These are phyloP conservation scores for Solanum infundibuliforme DNA, from an alignment of 257 asterid species.

Conservation along the genomic window DNA sequence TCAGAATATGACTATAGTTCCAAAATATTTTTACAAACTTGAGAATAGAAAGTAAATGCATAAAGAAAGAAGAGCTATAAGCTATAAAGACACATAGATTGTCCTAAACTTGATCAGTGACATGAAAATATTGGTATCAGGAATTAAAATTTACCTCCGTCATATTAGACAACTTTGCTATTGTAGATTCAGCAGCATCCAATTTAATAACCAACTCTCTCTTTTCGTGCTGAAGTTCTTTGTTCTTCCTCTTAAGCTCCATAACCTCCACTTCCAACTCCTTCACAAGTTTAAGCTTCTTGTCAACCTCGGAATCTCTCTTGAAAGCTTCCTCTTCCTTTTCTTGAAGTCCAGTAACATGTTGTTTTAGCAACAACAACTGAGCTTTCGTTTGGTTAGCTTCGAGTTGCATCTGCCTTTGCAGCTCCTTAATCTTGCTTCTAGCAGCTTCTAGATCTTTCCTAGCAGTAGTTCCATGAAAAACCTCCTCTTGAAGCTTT, in stretches of 20 bases:
- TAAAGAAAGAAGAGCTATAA: neutral
- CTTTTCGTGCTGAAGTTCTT: conserved; percentile 89
- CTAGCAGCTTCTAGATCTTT: conserved; percentile 73
- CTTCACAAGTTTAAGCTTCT: conserved; percentile 64
- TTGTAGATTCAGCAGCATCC: conserved; percentile 62
- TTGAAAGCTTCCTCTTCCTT: conserved; percentile 64
- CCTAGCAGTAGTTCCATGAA: conserved; percentile 44
- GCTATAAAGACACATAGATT: neutral
- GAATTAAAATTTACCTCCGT: conserved; percentile 55
- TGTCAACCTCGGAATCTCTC: conserved; percentile 60
- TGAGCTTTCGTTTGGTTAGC: conserved; percentile 88
- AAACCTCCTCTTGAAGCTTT: conserved; percentile 80
- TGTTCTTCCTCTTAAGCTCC: conserved; percentile 89
- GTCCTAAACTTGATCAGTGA: neutral
- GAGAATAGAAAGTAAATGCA: neutral
- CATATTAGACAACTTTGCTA: conserved; percentile 61
- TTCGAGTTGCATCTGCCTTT: conserved; percentile 83
- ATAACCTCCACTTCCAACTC: conserved; percentile 79
- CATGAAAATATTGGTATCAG: neutral
- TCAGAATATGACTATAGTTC: neutral
- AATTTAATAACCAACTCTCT: conserved; percentile 69
- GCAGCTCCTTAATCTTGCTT: conserved; percentile 71
- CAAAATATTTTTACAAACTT: neutral
- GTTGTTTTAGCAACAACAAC: conserved; percentile 78
- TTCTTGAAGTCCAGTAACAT: conserved; percentile 71